A percentile compares a stretch with the other conserved stretches of the same genome.
Evolutionary conservation across 805 yeast species (phyloP).

Genomic region (Saturnispora ahearnii): DNA sequence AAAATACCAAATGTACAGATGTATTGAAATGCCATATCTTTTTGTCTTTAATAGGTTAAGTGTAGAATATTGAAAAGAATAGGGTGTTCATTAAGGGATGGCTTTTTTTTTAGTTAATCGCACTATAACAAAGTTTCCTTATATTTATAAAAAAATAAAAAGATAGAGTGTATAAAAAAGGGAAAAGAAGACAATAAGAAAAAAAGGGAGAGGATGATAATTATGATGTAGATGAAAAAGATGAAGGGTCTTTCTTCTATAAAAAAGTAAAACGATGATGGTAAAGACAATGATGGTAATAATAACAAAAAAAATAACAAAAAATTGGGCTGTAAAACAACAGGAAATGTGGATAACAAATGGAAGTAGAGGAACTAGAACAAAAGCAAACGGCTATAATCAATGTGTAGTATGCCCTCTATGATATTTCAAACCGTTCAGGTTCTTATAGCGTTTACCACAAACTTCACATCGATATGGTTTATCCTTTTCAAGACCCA

Average conservation of each 20-base stretch:
- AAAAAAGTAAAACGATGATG: not conserved
- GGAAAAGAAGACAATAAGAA: not conserved
- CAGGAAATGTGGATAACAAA: not conserved
- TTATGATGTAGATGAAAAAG: too few species aligned
- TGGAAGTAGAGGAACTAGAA: not conserved
- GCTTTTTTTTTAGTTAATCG: not conserved
- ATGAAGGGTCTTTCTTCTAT: not conserved
- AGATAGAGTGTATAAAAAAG: not conserved
- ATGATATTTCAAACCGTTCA: constrained; percentile 94
- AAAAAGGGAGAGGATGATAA: not conserved
- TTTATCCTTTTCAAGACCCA: constrained; percentile 93
- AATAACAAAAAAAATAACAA: not conserved
- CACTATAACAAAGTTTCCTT: not conserved
- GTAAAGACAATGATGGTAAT: not conserved
- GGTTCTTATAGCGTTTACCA: constrained; percentile 92
- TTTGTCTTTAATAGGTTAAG: not conserved
- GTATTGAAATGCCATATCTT: constrained; percentile 26
- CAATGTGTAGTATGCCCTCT: constrained; percentile 97
- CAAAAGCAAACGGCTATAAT: not conserved
- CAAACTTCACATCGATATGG: constrained; percentile 98
- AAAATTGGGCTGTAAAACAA: not conserved
- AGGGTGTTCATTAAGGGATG: not conserved
- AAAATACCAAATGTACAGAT: constrained; percentile 56
- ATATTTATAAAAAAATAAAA: not conserved
- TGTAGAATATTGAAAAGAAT: not conserved